Evolutionary conservation across 257 asterid species (phyloP), one percentile per base, ranked within the genome.

Genomic region (Jasminum sambac): DNA sequence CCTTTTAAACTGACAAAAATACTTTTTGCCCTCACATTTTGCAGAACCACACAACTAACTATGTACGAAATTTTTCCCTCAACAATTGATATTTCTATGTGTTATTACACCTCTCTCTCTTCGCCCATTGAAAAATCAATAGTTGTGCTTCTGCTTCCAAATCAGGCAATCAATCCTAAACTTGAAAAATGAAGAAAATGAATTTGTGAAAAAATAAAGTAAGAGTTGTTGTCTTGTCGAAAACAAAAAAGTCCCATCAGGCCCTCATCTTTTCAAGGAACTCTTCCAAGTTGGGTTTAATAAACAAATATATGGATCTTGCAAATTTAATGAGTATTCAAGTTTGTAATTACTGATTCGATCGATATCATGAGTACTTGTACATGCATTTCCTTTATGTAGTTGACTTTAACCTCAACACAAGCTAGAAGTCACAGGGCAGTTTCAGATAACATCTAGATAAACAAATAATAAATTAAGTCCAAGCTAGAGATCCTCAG

Each of bases 151-250:
- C 11, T 41, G 14, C 24, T 67, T 52, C 66, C 25, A 8, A 26
- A 63, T 38, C 61, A 43, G 68, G 59, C 43, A 38, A 62, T 44
- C 19, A 48, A 48, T 26, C 71, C 59, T 61, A 68, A 55, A 63
- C 58, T 25, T 39, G 60, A 57, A 41, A 73, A 69, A 63, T 58
- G 70, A 26, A 11, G 26, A 60, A 11, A 42, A 14, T 25, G n/a
- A 50, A 50, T 23, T 65, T 43, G 61, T 70, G 34, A 75, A 67
- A 57, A 43, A 52, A 73, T 14, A 48, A 78, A n/a, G n/a, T n/a
- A n/a, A 30, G 36, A 30, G 36, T 30, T 30, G 36, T 30, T 30
- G 63, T 60, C 68, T 30, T 39, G 55, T n/a, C 17, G 9, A 62
- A 36, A 52, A 70, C 50, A 64, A 61, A 69, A 68, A 25, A 72